Conservation (phyloP, 495 filamentous ascomycete genomes). For the Xylaria palmicola region DNA sequence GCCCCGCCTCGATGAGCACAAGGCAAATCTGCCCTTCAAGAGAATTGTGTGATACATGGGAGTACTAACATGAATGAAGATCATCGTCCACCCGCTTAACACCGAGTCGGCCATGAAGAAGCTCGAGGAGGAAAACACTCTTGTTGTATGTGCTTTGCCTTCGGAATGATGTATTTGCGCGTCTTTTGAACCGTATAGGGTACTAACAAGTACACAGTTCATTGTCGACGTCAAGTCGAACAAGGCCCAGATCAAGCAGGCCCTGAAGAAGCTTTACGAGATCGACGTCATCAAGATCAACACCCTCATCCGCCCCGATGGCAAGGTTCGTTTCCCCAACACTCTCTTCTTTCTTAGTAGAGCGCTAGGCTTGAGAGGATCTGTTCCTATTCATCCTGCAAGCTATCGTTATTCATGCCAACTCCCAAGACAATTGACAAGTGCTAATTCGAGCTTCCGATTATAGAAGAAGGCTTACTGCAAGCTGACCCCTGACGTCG, state of each 20-base stretch:
- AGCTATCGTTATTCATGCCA: constrained; percentile 13
- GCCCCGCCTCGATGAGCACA: constrained; percentile 89
- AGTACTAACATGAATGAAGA: constrained; percentile 21
- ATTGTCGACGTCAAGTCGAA: constrained; percentile 98
- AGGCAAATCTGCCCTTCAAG: constrained; percentile 77
- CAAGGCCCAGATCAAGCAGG: constrained; percentile 98
- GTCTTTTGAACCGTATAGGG: too few relatives aligned
- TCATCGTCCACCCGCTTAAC: constrained; percentile 84
- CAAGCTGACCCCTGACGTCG: constrained; percentile 90
- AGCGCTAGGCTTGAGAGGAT: not conserved
- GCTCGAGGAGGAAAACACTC: constrained; percentile 99
- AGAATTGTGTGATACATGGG: not conserved
- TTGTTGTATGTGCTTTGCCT: constrained; percentile 51
- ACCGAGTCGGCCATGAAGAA: constrained; percentile 99
- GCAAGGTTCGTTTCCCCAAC: constrained; percentile 2
- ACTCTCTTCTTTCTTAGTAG: not conserved
- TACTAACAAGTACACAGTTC: constrained; percentile 49
- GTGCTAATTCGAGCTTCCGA: constrained; percentile 30
- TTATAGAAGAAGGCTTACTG: constrained; percentile 90
- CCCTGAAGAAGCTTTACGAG: constrained; percentile 99
- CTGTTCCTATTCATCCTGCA: not conserved
- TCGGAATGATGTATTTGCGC: too few relatives aligned
- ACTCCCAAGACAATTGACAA: constrained; percentile 72
- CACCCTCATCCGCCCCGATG: constrained; percentile 74
- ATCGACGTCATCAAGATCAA: constrained; percentile 98